Percentiles rank a stretch among this genome's conserved stretches.
phyloP scores from a whole-genome alignment of 1,284 basidiomycete genomes.

The Microbotryum violaceum region DNA sequence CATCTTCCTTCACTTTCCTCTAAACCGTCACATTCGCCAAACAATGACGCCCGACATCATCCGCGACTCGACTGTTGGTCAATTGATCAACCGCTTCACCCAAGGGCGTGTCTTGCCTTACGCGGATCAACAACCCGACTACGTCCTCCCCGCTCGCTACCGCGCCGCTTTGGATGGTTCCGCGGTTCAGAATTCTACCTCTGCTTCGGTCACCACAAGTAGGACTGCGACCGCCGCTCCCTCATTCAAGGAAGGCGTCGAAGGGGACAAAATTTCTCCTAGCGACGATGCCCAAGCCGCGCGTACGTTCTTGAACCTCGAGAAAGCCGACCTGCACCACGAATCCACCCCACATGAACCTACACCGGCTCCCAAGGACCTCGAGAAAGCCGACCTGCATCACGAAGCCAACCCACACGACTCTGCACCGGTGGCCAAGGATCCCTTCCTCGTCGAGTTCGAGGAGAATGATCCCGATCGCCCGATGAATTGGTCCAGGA shows the following conservation, averaged over 20 bases:
- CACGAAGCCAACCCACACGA: conserved; percentile 20
- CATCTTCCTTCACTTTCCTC: neutral
- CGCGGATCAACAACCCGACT: conserved; percentile 30
- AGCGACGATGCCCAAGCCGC: neutral
- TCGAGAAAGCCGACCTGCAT: conserved; percentile 2
- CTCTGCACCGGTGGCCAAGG: neutral
- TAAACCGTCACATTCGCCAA: neutral
- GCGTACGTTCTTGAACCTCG: too few species aligned
- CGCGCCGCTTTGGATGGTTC: conserved; percentile 1
- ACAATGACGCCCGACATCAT: conserved; percentile 17
- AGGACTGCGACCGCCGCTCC: conserved; percentile 1
- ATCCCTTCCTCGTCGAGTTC: conserved; percentile 35
- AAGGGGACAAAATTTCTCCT: neutral
- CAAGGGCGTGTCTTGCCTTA: conserved; percentile 27
- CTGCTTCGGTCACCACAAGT: neutral
- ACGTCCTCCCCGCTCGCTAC: conserved; percentile 25
- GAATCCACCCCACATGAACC: conserved; percentile 19
- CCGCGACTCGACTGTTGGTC: conserved; percentile 31
- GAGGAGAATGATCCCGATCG: conserved; percentile 39
- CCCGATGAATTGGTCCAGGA: conserved; percentile 39
- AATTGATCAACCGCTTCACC: conserved; percentile 28
- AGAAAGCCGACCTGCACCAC: conserved; percentile 9
- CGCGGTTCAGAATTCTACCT: too few species aligned
- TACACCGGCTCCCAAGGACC: neutral
- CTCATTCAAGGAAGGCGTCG: neutral